Percentiles rank a stretch among this genome's conserved stretches.
These are phyloP conservation scores for Helichrysum umbraculigerum DNA, from an alignment of 129 eudicot species.

Conservation along the genomic window DNA sequence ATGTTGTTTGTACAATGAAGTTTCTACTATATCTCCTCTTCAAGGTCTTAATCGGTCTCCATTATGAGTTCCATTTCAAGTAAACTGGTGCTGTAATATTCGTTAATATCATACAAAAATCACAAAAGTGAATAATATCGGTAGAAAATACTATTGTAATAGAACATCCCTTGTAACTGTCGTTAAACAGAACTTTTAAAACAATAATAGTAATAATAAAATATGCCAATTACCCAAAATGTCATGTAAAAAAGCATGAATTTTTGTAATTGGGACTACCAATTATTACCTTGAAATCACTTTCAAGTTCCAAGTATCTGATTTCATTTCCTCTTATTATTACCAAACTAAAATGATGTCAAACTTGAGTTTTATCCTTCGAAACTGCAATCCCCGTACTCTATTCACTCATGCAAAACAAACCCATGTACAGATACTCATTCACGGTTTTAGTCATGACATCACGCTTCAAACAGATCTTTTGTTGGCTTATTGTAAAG, in stretches of 20 bases:
- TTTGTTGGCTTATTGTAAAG: constrained; percentile 34
- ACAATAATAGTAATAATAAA: no score
- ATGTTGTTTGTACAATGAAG: no score
- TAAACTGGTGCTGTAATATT: no score
- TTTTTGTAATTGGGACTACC: no score
- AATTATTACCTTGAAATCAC: background rate
- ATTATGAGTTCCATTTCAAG: background rate
- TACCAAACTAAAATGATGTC: background rate
- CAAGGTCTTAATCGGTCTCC: background rate
- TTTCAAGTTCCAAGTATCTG: background rate
- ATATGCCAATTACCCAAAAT: no score
- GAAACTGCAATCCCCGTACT: constrained; percentile 24
- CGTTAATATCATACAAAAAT: background rate
- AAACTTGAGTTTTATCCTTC: constrained; percentile 29
- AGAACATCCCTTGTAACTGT: no score
- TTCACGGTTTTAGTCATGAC: constrained; percentile 23
- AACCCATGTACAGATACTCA: constrained; percentile 44
- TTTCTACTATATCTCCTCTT: no score
- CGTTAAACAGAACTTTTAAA: no score
- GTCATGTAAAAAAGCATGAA: no score
- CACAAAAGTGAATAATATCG: no score
- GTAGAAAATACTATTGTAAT: no score
- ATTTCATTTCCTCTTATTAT: background rate
- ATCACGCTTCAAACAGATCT: constrained; percentile 49
- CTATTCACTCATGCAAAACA: constrained; percentile 29